phyloP scores from a whole-genome alignment of 495 filamentous ascomycete species.

The Glarea lozoyensis region DNA sequence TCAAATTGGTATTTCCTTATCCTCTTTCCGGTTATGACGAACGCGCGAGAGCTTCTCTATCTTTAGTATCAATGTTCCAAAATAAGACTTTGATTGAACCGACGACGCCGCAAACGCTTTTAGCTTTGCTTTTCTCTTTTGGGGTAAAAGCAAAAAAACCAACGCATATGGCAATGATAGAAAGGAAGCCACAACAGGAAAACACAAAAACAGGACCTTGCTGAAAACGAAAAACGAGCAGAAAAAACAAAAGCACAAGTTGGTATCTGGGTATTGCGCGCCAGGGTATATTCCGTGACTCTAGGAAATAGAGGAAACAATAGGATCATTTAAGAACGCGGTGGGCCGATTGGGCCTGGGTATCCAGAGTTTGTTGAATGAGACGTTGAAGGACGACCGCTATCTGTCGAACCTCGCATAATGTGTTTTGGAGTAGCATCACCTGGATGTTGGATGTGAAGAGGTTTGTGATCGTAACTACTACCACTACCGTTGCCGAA shows the following conservation, averaged over 20 bases:
- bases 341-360: slow-evolving; percentile 81
- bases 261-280: slow-evolving; percentile 24
- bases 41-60: slow-evolving; percentile 17
- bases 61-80: slow-evolving; percentile 10
- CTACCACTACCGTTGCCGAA: slow-evolving; percentile 44
- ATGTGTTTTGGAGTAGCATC: slow-evolving; percentile 77
- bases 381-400: slow-evolving; percentile 85
- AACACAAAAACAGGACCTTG: slow-evolving; percentile 4
- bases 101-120: slow-evolving; percentile 5
- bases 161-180: slow-evolving; percentile 5
- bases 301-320: slow-evolving; percentile 18
- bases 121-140: slow-evolving; percentile 14
- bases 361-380: slow-evolving; percentile 90
- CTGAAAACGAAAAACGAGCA: slow-evolving; percentile 7
- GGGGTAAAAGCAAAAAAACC: slow-evolving; percentile 1
- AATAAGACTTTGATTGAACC: slow-evolving; percentile 11
- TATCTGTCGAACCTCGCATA: slow-evolving; percentile 74
- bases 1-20: slow-evolving; percentile 24
- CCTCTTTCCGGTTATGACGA: slow-evolving; percentile 10
- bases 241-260: slow-evolving; percentile 15
- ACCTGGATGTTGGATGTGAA: slow-evolving; percentile 57
- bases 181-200: slow-evolving; percentile 1
- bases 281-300: slow-evolving; percentile 25
- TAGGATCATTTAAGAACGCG: slow-evolving; percentile 43
- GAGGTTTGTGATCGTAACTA: slow-evolving; percentile 54